These are phyloP conservation scores for Lasiodiplodia hormozganensis DNA, from an alignment of 2,329 filamentous ascomycete genomes.

Conservation along the genomic window DNA sequence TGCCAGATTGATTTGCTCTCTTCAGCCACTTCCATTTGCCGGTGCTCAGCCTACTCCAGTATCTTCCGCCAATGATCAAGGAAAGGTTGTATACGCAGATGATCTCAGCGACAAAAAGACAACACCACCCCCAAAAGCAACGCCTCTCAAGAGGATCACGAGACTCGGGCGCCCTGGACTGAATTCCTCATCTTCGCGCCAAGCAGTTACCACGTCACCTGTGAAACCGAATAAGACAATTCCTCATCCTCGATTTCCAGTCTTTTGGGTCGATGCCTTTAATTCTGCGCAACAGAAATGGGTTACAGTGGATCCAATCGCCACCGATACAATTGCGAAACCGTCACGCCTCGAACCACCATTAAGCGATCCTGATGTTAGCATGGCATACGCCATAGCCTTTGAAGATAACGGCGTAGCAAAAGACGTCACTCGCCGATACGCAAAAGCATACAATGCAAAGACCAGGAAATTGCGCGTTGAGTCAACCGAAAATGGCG, in stretches of 20 bases:
- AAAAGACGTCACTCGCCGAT: constrained; percentile 85
- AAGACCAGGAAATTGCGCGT: constrained; percentile 86
- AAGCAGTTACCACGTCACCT: background rate
- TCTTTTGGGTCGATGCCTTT: constrained; percentile 95
- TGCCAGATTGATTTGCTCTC: constrained; percentile 83
- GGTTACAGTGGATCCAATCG: constrained; percentile 85
- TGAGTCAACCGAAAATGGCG: constrained; percentile 67
- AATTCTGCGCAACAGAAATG: constrained; percentile 88
- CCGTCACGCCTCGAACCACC: constrained; percentile 83
- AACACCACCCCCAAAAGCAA: background rate
- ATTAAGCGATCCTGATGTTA: constrained; percentile 75
- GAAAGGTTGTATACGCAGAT: constrained; percentile 35
- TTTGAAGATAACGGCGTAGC: constrained; percentile 82
- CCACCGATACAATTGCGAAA: constrained; percentile 80
- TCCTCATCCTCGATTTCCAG: constrained; percentile 63
- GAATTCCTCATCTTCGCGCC: background rate
- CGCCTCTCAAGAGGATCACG: constrained; percentile 22
- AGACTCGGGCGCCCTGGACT: constrained; percentile 17
- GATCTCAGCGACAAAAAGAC: background rate
- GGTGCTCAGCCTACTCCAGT: constrained; percentile 41
- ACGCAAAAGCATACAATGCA: constrained; percentile 85
- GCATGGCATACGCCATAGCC: constrained; percentile 81
- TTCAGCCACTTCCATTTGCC: constrained; percentile 80
- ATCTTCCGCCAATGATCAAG: constrained; percentile 36
- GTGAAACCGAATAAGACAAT: constrained; percentile 19